These are phyloP conservation scores for Xylaria sp. DNA, from an alignment of 495 filamentous ascomycete species.

Conservation along the genomic window DNA sequence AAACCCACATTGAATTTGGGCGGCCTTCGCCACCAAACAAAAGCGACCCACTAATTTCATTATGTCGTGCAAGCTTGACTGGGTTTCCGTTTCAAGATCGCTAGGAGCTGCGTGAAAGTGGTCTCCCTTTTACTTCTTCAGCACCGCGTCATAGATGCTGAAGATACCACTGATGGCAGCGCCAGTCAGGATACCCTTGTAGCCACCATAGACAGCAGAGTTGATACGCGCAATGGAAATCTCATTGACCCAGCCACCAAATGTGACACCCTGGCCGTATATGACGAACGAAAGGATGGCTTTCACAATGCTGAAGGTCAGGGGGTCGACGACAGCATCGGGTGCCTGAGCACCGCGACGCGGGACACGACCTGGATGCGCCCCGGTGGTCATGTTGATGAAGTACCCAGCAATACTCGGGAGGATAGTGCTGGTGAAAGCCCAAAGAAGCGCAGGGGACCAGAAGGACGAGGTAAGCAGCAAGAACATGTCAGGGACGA, in stretches of 20 bases:
- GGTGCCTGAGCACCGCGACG: conserved; percentile 39
- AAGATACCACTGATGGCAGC: conserved; percentile 71
- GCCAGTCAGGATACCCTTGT: conserved; percentile 72
- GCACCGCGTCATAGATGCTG: conserved; percentile 82
- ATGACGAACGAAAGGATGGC: conserved; percentile 79
- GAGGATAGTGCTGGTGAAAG: conserved; percentile 69
- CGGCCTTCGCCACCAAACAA: conserved; percentile 15
- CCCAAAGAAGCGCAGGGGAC: conserved; percentile 81
- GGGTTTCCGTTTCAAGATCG: not conserved
- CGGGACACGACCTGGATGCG: conserved; percentile 37
- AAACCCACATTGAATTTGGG: conserved; percentile 10
- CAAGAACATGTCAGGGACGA: conserved; percentile 80
- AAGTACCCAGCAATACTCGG: conserved; percentile 81
- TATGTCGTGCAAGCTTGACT: not conserved
- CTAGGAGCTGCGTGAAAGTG: not conserved
- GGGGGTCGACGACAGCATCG: conserved; percentile 74
- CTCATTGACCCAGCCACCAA: conserved; percentile 66
- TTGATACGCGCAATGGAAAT: conserved; percentile 67
- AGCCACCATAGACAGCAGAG: conserved; percentile 72
- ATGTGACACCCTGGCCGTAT: conserved; percentile 72
- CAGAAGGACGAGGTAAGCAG: conserved; percentile 83
- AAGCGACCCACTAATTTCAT: not conserved
- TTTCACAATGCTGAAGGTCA: conserved; percentile 89
- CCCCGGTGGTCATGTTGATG: conserved; percentile 74
- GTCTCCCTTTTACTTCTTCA: conserved; percentile 65